These are phyloP conservation scores for Leucosporidium creatinivorum DNA, from an alignment of 768 basidiomycete genomes.

Conservation along the genomic window DNA sequence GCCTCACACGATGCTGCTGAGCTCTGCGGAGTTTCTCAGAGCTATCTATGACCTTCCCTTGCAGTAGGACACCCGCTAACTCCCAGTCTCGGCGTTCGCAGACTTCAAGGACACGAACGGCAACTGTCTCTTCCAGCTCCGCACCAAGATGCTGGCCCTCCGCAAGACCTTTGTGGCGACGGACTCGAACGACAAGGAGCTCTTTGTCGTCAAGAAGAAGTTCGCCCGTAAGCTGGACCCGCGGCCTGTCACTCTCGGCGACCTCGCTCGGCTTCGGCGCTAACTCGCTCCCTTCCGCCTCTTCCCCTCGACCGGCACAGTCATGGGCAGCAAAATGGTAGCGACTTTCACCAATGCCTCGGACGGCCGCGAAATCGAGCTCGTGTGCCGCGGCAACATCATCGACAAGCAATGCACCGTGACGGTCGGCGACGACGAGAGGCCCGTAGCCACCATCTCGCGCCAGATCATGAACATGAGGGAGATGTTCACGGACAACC, in stretches of 20 bases:
- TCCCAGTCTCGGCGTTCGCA: neutral
- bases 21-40: too few relatives aligned
- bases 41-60: too few relatives aligned
- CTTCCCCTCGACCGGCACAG: too few relatives aligned
- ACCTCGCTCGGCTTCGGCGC: too few relatives aligned
- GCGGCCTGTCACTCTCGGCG: neutral
- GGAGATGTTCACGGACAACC: constrained; percentile 39
- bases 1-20: too few relatives aligned
- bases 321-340: constrained; percentile 40
- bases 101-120: constrained; percentile 40
- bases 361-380: constrained; percentile 32
- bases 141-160: constrained; percentile 38
- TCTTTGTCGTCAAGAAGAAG: constrained; percentile 30
- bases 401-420: constrained; percentile 40
- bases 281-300: constrained; percentile 14
- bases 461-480: constrained; percentile 38
- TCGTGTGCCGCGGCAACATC: constrained; percentile 39
- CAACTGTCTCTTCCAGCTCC: constrained; percentile 37
- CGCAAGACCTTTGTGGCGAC: constrained; percentile 36
- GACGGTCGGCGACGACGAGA: constrained; percentile 29
- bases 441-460: constrained; percentile 39
- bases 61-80: too few relatives aligned
- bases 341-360: constrained; percentile 39
- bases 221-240: neutral
- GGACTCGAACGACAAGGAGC: constrained; percentile 31